These are phyloP conservation scores for Dalbergia cochinchinensis DNA, from an alignment of 306 rosid genomes.

Conservation along the genomic window DNA sequence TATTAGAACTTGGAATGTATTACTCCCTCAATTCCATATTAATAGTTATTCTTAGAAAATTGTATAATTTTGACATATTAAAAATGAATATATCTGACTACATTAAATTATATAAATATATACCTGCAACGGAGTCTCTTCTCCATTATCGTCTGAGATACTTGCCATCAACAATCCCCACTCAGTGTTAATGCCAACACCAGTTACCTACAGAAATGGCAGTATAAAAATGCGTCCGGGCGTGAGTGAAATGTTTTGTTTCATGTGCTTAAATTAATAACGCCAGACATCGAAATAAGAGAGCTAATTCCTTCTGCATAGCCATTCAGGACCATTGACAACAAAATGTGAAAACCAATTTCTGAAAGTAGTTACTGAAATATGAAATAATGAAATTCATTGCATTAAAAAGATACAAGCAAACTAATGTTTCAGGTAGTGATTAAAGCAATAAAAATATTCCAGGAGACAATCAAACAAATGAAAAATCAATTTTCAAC, in stretches of 20 bases:
- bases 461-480: slow-evolving; percentile 12
- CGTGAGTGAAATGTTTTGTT: not conserved
- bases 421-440: not conserved
- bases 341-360: slow-evolving; percentile 16
- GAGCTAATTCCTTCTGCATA: slow-evolving; percentile 8
- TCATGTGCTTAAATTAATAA: slow-evolving; percentile 22
- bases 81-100: too few relatives aligned
- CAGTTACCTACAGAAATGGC: slow-evolving; percentile 72
- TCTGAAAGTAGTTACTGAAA: not conserved
- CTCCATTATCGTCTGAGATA: slow-evolving; percentile 94
- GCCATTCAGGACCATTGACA: slow-evolving; percentile 8
- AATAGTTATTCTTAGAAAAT: too few relatives aligned
- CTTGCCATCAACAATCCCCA: slow-evolving; percentile 99
- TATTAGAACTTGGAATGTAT: too few relatives aligned
- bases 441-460: not conserved
- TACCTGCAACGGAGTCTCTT: slow-evolving; percentile 99
- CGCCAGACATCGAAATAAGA: slow-evolving; percentile 17
- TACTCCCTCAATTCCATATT: too few relatives aligned
- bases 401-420: slow-evolving; percentile 17
- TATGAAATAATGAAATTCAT: slow-evolving; percentile 26
- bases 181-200: slow-evolving; percentile 98
- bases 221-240: slow-evolving; percentile 30
- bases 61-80: too few relatives aligned
- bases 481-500: slow-evolving; percentile 4
- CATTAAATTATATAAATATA: too few relatives aligned